Evolutionary conservation across 2,329 filamentous ascomycete species (phyloP), one percentile per base, ranked within the genome.

Genomic region (Beauveria sp.): DNA sequence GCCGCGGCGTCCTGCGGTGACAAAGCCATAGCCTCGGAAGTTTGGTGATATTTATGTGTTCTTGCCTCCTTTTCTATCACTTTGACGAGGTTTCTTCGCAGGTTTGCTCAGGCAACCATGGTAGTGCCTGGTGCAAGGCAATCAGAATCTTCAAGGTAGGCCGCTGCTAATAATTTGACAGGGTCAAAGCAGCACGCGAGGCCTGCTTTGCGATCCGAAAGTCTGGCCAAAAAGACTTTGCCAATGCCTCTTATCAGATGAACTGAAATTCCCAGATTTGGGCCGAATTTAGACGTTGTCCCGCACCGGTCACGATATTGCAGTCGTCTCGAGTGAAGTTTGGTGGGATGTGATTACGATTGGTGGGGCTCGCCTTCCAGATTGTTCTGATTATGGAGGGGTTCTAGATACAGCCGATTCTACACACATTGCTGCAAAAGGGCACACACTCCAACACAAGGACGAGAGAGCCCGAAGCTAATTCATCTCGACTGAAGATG

Each of bases 311-410:
- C 12, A 40, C 10, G 9, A 34, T 53, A 18, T 24, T 60, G 58
- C 26, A 18, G 18, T 9, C 5, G n/a, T 53, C 40, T 24, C n/a
- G 28, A 10, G 5, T 20, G 28, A 53, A 20, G 18, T 45, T 48
- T 60, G 58, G 58, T 54, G 58, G 58, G 58, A 60, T 49, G 58
- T 50, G 49, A 53, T 18, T n/a, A 6, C 3, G 4, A 9, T 34
- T 60, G 48, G 58, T 60, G 58, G 58, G 58, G 58, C 58, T 45
- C 8, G 4, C 10, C 34, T 20, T 34, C 22, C 1, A 60, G 24
- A 40, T 26, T 20, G 8, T 46, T 20, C 28, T 5, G n/a, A 3
- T 0, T n/a, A 40, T 43, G 45, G 55, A 58, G 45, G 55, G 31
- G 31, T 34, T 5, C 12, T 34, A 34, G 1, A 34, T 14, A 34